phyloP scores from a whole-genome alignment of 83 land plant genomes.

The Diphasiastrum complanatum region DNA sequence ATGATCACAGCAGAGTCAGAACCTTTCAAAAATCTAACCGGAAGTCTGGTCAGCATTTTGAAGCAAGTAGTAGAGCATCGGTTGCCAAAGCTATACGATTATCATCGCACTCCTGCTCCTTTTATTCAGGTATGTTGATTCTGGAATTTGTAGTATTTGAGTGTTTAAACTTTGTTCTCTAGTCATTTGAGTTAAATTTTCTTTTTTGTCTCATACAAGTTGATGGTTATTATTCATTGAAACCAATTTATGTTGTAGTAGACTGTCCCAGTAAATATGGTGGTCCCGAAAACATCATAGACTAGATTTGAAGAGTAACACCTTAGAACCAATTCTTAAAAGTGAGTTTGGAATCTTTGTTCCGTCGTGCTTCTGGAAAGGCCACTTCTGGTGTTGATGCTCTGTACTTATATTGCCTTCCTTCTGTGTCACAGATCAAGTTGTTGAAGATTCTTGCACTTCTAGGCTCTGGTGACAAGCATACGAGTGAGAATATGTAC shows the following conservation, averaged over 20 bases:
- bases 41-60: slow-evolving; percentile 83
- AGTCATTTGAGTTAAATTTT: background rate
- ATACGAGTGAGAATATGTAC: slow-evolving; percentile 82
- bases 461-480: slow-evolving; percentile 83
- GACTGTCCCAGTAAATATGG: too few species aligned
- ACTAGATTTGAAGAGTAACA: too few species aligned
- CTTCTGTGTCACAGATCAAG: slow-evolving; percentile 55
- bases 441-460: slow-evolving; percentile 81
- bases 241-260: too few species aligned
- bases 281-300: too few species aligned
- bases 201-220: background rate
- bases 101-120: slow-evolving; percentile 97
- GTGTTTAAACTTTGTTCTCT: too few species aligned
- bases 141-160: too few species aligned
- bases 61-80: slow-evolving; percentile 89
- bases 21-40: slow-evolving; percentile 61
- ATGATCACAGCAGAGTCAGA: slow-evolving; percentile 54
- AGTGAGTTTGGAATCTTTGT: too few species aligned
- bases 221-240: too few species aligned
- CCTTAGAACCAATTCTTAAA: too few species aligned
- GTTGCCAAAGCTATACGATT: slow-evolving; percentile 79
- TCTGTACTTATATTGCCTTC: background rate
- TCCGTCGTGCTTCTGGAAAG: too few species aligned
- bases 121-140: slow-evolving; percentile 72
- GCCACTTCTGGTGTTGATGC: background rate